These are phyloP conservation scores for Singerocomus inundabilis DNA, from an alignment of 1,284 basidiomycete species.

Conservation along the genomic window DNA sequence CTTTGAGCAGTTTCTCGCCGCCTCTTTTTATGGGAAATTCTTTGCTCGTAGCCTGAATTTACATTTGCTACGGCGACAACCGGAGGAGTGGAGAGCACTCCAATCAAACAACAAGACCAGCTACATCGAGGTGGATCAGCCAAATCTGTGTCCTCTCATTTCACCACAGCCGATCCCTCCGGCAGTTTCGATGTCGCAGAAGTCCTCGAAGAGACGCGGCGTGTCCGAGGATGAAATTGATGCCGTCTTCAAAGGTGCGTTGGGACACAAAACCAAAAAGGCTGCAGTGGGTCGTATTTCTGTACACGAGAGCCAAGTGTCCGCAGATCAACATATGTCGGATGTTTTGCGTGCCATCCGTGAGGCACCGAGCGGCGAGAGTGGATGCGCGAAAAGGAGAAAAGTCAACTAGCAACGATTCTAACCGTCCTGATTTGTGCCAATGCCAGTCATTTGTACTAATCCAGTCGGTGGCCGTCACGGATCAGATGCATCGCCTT, in stretches of 20 bases:
- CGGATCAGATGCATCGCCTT: not conserved
- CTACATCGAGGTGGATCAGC: constrained; percentile 3
- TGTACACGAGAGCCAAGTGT: constrained; percentile 9
- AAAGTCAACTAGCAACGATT: constrained; percentile 9
- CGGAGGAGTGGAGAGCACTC: constrained; percentile 78
- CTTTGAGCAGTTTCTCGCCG: constrained; percentile 68
- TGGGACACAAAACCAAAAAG: constrained; percentile 59
- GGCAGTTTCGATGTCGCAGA: not conserved
- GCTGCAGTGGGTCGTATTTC: constrained; percentile 20
- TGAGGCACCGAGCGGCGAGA: constrained; percentile 25
- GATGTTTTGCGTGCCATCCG: constrained; percentile 34
- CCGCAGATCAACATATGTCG: constrained; percentile 31
- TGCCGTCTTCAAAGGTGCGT: constrained; percentile 55
- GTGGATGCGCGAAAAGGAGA: constrained; percentile 21
- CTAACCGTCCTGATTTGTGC: not conserved
- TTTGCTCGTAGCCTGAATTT: constrained; percentile 80
- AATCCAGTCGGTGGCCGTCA: not conserved
- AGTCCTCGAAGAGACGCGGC: constrained; percentile 33
- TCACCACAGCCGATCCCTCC: constrained; percentile 1
- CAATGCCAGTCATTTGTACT: not conserved
- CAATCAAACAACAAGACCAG: constrained; percentile 36
- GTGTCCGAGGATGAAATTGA: constrained; percentile 65
- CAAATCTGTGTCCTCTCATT: not conserved
- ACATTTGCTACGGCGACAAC: constrained; percentile 72
- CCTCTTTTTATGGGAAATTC: constrained; percentile 83